phyloP scores from a whole-genome alignment of 2,329 filamentous ascomycete species.

The Phialemoniopsis sp. region DNA sequence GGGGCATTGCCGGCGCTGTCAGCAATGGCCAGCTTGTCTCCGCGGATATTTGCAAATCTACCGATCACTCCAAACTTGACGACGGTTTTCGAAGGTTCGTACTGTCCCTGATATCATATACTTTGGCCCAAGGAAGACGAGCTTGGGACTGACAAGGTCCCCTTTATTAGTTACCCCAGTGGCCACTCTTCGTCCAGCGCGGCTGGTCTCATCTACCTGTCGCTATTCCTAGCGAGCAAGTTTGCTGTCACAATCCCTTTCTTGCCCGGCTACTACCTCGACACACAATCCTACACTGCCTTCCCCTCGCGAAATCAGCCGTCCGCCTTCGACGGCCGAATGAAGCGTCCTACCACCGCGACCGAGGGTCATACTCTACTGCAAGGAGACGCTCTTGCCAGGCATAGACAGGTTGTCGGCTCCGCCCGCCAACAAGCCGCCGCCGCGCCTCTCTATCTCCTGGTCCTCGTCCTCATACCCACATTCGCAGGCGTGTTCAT shows the following conservation, averaged over 20 bases:
- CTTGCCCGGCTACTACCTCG: constrained; percentile 44
- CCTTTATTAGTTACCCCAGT: constrained; percentile 75
- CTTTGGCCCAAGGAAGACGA: no score
- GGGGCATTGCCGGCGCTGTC: constrained; percentile 50
- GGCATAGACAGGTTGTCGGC: constrained; percentile 32
- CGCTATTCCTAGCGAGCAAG: constrained; percentile 82
- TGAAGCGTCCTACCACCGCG: no score
- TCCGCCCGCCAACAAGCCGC: constrained; percentile 70
- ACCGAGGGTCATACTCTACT: no score
- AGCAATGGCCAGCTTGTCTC: constrained; percentile 66
- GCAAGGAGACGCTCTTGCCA: no score
- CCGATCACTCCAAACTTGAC: constrained; percentile 54
- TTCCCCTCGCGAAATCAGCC: constrained; percentile 80
- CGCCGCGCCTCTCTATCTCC: constrained; percentile 76
- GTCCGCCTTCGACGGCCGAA: no score
- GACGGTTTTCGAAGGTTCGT: constrained; percentile 87
- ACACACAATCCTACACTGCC: constrained; percentile 54
- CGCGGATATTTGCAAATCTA: constrained; percentile 70
- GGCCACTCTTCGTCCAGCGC: constrained; percentile 74
- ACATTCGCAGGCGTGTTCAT: constrained; percentile 76
- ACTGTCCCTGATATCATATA: no score
- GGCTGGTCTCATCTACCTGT: constrained; percentile 78
- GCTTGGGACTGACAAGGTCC: no score
- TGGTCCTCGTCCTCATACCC: constrained; percentile 66
- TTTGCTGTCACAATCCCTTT: constrained; percentile 72